Base-by-base conservation (phyloP, 345 rosid species). In the Isatis tinctoria region DNA sequence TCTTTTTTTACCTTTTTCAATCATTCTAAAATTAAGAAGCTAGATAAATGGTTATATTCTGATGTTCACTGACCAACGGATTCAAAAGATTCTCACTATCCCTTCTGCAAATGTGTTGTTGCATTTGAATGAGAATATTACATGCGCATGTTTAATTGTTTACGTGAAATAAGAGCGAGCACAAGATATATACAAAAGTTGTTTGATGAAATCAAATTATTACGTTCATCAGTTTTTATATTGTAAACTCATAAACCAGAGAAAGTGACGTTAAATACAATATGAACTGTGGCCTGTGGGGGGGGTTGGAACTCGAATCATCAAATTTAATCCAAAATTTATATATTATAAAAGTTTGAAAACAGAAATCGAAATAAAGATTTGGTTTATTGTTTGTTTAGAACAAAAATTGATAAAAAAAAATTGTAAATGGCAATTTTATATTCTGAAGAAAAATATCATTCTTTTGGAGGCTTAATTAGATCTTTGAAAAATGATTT, bases 51-150 rank as follows among this genome's bases (percentile, higher is more conserved):
- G 61, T 16, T 6, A 27, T 26, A 39, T 37, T 39, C 52, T 40
- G 52, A 53, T 53, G 52, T 68, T 39, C 72, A 74, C 59, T 45
- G 41, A 74, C 78, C 53, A 45, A 74, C 65, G 24, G n/a, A 3
- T 22, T 1, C 47, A 73, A 64, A 43, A 73, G 65, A 73, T 65
- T 64, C 54, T 53, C 8, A 28, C 9, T 65, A 3, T 18, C 18
- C 4, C 12, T 22, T 14, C 27, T 63, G 45, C 4, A 27, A 39
- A 12, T 17, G 17, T 9, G 9, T 51, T 62, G 62, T 40, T 72
- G 33, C 14, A n/a, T 62, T 72, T 62, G 33, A 52, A 71, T 36
- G 17, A 37, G 37, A 27, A 14, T 67, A 39, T n/a, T 26, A 49
- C 10, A 33, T 67, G 72, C 22, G 49, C 16, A 53, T 4, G 28